These are phyloP conservation scores for Pestalotiopsis sp. DNA, from an alignment of 2,329 filamentous ascomycete genomes.

Conservation along the genomic window DNA sequence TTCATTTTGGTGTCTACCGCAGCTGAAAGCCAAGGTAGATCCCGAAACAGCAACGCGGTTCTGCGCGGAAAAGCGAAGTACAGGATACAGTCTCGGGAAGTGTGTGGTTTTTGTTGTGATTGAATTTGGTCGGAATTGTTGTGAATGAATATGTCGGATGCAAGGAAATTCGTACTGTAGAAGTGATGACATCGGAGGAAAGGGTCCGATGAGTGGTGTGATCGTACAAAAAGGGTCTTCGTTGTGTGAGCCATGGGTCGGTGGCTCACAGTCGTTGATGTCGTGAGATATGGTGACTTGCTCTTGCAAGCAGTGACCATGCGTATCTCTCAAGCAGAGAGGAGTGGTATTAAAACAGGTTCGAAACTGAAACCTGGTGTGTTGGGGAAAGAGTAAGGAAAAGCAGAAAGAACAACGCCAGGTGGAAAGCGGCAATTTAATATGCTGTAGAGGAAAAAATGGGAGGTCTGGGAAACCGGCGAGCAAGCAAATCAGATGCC, in stretches of 20 bases:
- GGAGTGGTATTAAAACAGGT: constrained; percentile 5
- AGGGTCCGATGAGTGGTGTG: constrained; percentile 21
- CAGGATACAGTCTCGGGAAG: not conserved
- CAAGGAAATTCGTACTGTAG: constrained; percentile 26
- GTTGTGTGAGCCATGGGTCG: constrained; percentile 19
- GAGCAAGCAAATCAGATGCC: constrained; percentile 30
- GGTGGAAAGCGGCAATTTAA: constrained; percentile 1
- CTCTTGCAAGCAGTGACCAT: constrained; percentile 15
- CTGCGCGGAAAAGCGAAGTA: constrained; percentile 15
- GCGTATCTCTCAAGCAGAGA: constrained; percentile 16
- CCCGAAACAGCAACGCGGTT: constrained; percentile 10
- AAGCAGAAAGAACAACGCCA: constrained; percentile 7
- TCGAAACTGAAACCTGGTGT: not conserved
- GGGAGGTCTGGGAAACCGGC: constrained; percentile 20
- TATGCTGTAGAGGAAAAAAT: constrained; percentile 23
- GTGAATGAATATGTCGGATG: constrained; percentile 21
- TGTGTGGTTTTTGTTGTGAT: not conserved
- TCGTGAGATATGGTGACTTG: constrained; percentile 11
- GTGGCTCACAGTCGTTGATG: constrained; percentile 21
- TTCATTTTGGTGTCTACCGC: not conserved
- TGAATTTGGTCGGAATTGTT: constrained; percentile 10
- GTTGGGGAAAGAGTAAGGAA: constrained; percentile 9
- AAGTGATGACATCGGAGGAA: constrained; percentile 20
- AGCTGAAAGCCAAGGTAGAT: constrained; percentile 12
- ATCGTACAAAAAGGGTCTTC: constrained; percentile 18